Evolutionary conservation across 352 stramenopile genomes (phyloP), one percentile per base, ranked within the genome.

Genomic region (Albugo laibachii): DNA sequence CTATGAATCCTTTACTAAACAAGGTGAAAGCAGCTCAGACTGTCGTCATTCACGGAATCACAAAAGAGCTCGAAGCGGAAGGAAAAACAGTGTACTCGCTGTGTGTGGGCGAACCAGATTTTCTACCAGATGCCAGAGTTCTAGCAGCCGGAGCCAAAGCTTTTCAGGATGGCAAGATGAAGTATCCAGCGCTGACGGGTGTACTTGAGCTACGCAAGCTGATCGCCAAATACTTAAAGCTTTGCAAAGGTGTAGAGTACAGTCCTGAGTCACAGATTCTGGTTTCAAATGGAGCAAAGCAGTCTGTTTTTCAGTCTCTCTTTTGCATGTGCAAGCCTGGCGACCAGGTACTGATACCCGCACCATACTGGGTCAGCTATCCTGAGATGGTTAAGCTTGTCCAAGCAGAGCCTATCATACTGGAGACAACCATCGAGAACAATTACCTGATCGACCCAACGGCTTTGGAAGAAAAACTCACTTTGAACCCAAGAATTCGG

Each of bases 321-420:
- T 57, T 97, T 41, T 82, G 86, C 2, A 71, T 93, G n/a, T 92
- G 70, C 50, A 78, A 85, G 24, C 65, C 72, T 13, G 91, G 89
- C 2, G 93, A 98, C 58, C 73, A 95, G 50, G 92, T 97, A 4
- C 62, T 98, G 41, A 88, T 98, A 37, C 94, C 94, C 36, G 83
- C 91, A 36, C 94, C 93, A 13, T 97, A 95, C 68, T 98, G 92
- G 92, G 88, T 95, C 20, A 95, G 78, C 24, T 98, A 98, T 74
- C 92, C 92, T 10, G 88, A 97, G 64, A 98, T 98, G 65, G 87
- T 87, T n/a, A 78, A 83, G 47, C 65, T 98, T 36, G 81, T 80
- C 1, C 82, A 77, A 14, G 92, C 82, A 2, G 73, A 80, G 41
- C 81, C 89, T 5, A 65, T 97, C 10, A 82, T 97, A 47, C 62